Evolutionary conservation across 441 rosid species (phyloP).

Genomic region (Breynia disticha): DNA sequence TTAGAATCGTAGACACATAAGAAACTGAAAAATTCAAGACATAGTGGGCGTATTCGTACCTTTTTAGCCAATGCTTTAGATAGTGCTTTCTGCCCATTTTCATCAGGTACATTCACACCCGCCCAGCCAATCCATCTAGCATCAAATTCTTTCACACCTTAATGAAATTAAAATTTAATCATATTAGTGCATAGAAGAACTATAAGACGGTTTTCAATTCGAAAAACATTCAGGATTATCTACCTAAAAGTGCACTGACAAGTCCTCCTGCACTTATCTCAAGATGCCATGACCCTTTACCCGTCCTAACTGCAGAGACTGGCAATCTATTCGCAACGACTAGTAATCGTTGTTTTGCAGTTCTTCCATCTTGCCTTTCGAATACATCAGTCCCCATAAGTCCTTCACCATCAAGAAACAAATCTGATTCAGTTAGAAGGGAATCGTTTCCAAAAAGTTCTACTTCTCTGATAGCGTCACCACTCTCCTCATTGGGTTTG

Average conservation of each 20-base stretch:
- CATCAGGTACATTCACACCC: slow-evolving; percentile 74
- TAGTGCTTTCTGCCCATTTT: slow-evolving; percentile 45
- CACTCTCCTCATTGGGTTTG: slow-evolving; percentile 20
- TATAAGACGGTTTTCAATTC: not conserved
- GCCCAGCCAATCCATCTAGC: slow-evolving; percentile 92
- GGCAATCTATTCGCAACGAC: slow-evolving; percentile 81
- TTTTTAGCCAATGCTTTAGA: slow-evolving; percentile 62
- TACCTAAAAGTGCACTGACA: slow-evolving; percentile 65
- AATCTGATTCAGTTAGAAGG: slow-evolving; percentile 18
- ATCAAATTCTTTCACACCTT: slow-evolving; percentile 73
- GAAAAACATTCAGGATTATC: slow-evolving; percentile 7
- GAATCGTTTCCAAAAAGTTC: slow-evolving; percentile 22
- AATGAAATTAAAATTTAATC: slow-evolving; percentile 6
- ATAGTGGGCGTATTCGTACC: slow-evolving; percentile 21
- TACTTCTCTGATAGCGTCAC: slow-evolving; percentile 16
- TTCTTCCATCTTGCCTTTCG: slow-evolving; percentile 31
- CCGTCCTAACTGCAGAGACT: slow-evolving; percentile 56
- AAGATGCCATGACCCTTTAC: slow-evolving; percentile 54
- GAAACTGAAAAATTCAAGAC: not conserved
- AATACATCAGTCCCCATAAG: slow-evolving; percentile 21
- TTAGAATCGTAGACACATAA: too few relatives aligned
- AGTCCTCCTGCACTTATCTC: slow-evolving; percentile 69
- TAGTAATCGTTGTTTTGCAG: slow-evolving; percentile 53
- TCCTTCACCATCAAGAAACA: slow-evolving; percentile 18
- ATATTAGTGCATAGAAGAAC: not conserved